Evolutionary conservation across 305 asterid genomes (phyloP), one percentile per base, ranked within the genome.

Genomic region (Fraxinus albicans): DNA sequence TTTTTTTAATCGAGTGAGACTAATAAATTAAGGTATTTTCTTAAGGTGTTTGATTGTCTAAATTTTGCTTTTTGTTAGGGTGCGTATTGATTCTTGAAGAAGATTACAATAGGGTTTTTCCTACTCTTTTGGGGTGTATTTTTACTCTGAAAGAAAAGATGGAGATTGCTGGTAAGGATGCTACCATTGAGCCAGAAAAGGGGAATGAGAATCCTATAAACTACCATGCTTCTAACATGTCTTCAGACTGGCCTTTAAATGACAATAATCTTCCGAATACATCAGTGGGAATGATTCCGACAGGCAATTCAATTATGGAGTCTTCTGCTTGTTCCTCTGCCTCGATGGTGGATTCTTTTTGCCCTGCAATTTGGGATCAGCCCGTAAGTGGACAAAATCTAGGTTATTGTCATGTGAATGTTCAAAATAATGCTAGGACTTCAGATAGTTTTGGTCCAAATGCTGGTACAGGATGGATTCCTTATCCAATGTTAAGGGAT

Each of bases 331-430:
- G 90, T 82, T 83, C 92, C 60, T 82, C 91, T 0, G 86, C 89
- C 17, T 25, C 90, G 0, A 76, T 86, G 86, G 86, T 82, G 0
- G 92, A 91, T 81, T 88, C 96, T 0, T 91, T 91, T 79, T 80
- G 91, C 60, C 87, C 92, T 38, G 82, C 87, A 0, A 81, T 87
- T 60, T 95, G 96, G 98, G 96, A 91, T 65, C 97, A 89, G 67
- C 76, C 83, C 3, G 80, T 84, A 8, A 81, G 82, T 44, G 89
- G 91, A 0, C 93, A 82, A 65, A 91, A 63, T 79, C 85, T 91
- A 80, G 93, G 92, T 60, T 88, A 88, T 44, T 74, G 88, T 84
- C 93, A 91, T 72, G 86, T 81, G 42, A 85, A 83, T 89, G 83
- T 86, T 50, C 95, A 79, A 50, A 89, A 83, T 42, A 86, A 78